phyloP scores from a whole-genome alignment of 2,329 filamentous ascomycete species.

The Penicillium sp. region DNA sequence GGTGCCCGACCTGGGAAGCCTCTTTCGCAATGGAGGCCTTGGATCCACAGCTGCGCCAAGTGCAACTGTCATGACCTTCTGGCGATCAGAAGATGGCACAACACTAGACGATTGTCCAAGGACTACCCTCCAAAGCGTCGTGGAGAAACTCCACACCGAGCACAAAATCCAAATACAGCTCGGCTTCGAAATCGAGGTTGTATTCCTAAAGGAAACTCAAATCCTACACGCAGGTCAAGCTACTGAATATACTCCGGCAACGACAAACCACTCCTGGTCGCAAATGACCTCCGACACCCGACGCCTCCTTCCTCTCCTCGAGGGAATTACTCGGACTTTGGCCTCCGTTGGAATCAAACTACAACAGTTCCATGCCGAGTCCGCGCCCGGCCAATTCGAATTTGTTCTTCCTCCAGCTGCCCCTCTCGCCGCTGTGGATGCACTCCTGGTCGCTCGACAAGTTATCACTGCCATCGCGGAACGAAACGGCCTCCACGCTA shows the following conservation, averaged over 20 bases:
- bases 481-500: conserved; percentile 60
- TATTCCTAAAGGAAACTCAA: conserved; percentile 58
- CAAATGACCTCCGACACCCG: conserved; percentile 60
- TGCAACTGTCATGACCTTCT: conserved; percentile 63
- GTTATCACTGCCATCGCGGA: conserved; percentile 63
- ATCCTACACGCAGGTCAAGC: conserved; percentile 24
- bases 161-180: conserved; percentile 57
- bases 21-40: conserved; percentile 56
- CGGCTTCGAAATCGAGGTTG: conserved; percentile 79
- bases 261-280: conserved; percentile 66
- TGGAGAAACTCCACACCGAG: conserved; percentile 50
- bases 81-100: conserved; percentile 54
- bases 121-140: conserved; percentile 54
- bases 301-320: conserved; percentile 54
- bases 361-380: conserved; percentile 71
- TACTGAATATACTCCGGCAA: conserved; percentile 45
- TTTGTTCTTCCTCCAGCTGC: conserved; percentile 62
- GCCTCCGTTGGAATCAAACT: conserved; percentile 60
- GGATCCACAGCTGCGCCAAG: conserved; percentile 46
- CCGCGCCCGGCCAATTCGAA: conserved; percentile 70
- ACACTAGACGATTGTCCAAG: conserved; percentile 60
- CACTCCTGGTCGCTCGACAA: conserved; percentile 65
- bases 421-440: conserved; percentile 66
- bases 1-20: conserved; percentile 60
- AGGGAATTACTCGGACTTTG: conserved; percentile 61